Base-by-base conservation (phyloP, 2,329 filamentous ascomycete genomes). In the Ascochyta clinopodiicola region DNA sequence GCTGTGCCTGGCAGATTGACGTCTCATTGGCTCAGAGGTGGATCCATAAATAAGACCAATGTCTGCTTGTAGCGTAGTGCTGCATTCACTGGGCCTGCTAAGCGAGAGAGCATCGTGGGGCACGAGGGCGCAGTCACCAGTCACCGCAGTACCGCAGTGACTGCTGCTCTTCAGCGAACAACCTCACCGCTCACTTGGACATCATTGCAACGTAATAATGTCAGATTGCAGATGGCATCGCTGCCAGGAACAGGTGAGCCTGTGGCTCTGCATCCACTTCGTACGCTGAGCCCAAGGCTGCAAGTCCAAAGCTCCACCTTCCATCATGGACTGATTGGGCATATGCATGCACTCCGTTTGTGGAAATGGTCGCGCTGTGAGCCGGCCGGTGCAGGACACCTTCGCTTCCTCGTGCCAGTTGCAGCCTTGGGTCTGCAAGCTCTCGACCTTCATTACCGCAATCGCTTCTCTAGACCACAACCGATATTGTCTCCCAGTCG, bases 1-100 rank as follows among this genome's bases (percentile, higher is more conserved):
- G 66, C 69, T 64, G 65, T 67, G 62, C 60, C n/a, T 5, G 10
- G 2, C 3, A 1, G 9, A 0, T 42, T 39, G 60, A 55, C 46
- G 47, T 54, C 29, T 45, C 36, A 66, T 67, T 68, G 63, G 64
- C 48, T 44, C 40, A 35, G 45, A 12, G 39, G 37, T 6, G 32
- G 10, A 55, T 56, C 62, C 65, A 64, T 56, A 50, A 48, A 55
- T 50, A 44, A 29, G 50, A 67, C 62, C 66, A 68, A 67, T 67
- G 51, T 60, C 66, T 52, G 45, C n/a, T 64, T 48, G 12, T 5
- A 29, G 53, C 39, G 38, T 51, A 38, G 63, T 22, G 9, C 42
- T 17, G 17, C 17, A 17, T 17, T 17, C 17, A 17, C 17, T 17
- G 17, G 17, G 54, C 9, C 54, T 46, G 32, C 19, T 58, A 61